Conservation (phyloP, 257 asterid genomes). For the Phtheirospermum japonicum region DNA sequence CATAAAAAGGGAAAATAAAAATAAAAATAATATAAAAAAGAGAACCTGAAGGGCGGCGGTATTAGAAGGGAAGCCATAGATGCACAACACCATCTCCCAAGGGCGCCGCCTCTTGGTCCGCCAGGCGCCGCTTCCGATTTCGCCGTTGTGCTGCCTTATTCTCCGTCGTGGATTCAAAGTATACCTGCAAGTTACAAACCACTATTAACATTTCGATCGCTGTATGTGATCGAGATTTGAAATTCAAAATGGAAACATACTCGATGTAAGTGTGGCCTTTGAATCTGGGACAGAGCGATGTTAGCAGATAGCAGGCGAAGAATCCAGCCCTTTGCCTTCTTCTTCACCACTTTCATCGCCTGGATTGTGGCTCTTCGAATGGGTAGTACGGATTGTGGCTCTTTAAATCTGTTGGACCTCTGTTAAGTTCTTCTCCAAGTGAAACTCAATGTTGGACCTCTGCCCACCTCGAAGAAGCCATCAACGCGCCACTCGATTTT, state of each 20-base stretch:
- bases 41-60: slow-evolving; percentile 88
- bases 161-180: slow-evolving; percentile 90
- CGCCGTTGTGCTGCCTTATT: slow-evolving; percentile 96
- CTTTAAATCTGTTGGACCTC: too few relatives aligned
- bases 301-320: slow-evolving; percentile 77
- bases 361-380: too few relatives aligned
- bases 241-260: slow-evolving; percentile 35
- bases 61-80: slow-evolving; percentile 87
- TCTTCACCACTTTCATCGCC: slow-evolving; percentile 21
- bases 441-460: too few relatives aligned
- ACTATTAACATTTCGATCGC: not conserved
- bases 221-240: not conserved
- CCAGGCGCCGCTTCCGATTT: slow-evolving; percentile 70
- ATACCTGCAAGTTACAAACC: slow-evolving; percentile 36
- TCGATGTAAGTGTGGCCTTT: slow-evolving; percentile 90
- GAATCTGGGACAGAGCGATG: slow-evolving; percentile 80
- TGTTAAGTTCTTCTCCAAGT: too few relatives aligned
- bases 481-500: too few relatives aligned
- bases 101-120: slow-evolving; percentile 92
- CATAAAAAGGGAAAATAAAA: slow-evolving; percentile 2
- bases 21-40: not conserved
- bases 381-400: too few relatives aligned
- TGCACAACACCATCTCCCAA: slow-evolving; percentile 96
- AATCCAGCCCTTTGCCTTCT: slow-evolving; percentile 35
- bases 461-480: too few relatives aligned